Conservation (phyloP, 495 filamentous ascomycete genomes). For the Neohortaea acidophila region DNA sequence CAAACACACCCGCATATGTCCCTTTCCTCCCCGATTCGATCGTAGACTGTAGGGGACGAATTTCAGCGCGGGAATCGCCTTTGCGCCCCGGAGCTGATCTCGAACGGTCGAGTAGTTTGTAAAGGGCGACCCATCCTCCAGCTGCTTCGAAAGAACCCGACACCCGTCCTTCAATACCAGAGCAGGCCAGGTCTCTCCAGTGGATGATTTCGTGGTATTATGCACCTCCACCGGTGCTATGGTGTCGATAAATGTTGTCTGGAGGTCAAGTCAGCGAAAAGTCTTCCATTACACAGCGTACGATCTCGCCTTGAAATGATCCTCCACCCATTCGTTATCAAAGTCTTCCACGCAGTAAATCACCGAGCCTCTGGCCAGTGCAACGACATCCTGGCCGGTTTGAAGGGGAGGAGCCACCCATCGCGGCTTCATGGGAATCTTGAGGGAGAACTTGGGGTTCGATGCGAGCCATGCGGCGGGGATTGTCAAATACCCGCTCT, state of each 20-base stretch:
- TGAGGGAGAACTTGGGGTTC: conserved; percentile 25
- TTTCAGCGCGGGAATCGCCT: conserved; percentile 2
- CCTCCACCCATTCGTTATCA: conserved; percentile 41
- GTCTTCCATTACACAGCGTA: not conserved
- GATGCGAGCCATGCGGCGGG: conserved; percentile 25
- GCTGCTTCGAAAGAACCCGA: too few relatives aligned
- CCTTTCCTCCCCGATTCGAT: conserved; percentile 13
- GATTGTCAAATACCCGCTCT: conserved; percentile 36
- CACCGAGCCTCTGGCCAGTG: conserved; percentile 39
- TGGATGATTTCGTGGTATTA: too few relatives aligned
- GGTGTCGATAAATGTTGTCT: too few relatives aligned
- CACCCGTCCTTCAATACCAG: too few relatives aligned
- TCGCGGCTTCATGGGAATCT: conserved; percentile 32
- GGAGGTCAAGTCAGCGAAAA: too few relatives aligned
- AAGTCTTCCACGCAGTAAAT: conserved; percentile 44
- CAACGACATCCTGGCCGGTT: conserved; percentile 35
- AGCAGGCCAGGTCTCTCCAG: too few relatives aligned
- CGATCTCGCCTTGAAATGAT: conserved; percentile 37
- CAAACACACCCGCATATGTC: conserved; percentile 12
- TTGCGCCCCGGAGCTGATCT: too few relatives aligned
- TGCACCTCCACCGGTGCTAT: too few relatives aligned
- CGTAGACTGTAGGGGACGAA: conserved; percentile 19
- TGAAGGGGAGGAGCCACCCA: conserved; percentile 37
- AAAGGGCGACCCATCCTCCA: too few relatives aligned
- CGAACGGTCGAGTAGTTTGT: too few relatives aligned